A percentile compares a stretch with the other conserved stretches of the same genome.
These are phyloP conservation scores for Macrophomina pseudophaseolina DNA, from an alignment of 2,329 filamentous ascomycete species.

Conservation along the genomic window DNA sequence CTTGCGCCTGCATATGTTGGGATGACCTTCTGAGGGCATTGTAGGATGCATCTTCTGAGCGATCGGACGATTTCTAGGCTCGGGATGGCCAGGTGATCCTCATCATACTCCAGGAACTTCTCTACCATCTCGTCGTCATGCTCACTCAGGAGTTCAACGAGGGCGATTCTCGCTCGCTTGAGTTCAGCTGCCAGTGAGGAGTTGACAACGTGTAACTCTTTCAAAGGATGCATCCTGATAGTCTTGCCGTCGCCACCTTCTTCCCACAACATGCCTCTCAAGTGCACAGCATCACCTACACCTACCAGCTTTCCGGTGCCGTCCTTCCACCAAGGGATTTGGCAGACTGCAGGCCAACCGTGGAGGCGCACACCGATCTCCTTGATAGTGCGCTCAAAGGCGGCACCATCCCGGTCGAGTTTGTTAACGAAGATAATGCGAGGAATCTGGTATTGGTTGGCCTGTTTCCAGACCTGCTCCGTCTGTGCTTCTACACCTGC, in stretches of 20 bases:
- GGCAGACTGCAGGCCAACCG: conserved; percentile 88
- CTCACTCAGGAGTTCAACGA: conserved; percentile 85
- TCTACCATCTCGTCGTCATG: conserved; percentile 87
- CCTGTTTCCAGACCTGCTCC: conserved; percentile 93
- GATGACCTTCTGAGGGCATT: conserved; percentile 73
- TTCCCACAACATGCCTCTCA: conserved; percentile 76
- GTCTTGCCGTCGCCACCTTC: conserved; percentile 68
- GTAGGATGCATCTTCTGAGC: conserved; percentile 73
- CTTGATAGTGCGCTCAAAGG: conserved; percentile 82
- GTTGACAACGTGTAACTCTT: conserved; percentile 59
- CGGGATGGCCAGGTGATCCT: conserved; percentile 72
- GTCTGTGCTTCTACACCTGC: conserved; percentile 96
- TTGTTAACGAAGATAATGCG: conserved; percentile 84
- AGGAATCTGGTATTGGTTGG: conserved; percentile 83
- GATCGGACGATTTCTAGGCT: conserved; percentile 71
- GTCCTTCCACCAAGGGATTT: conserved; percentile 90
- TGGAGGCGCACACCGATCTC: conserved; percentile 81
- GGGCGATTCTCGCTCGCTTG: conserved; percentile 72
- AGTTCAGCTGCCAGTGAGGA: conserved; percentile 67
- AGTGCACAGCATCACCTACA: conserved; percentile 80
- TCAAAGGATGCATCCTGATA: conserved; percentile 61
- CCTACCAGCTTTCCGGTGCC: conserved; percentile 77
- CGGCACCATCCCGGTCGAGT: conserved; percentile 79
- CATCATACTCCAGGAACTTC: conserved; percentile 77
- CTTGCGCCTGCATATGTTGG: conserved; percentile 92